Percentiles rank a stretch among this genome's conserved stretches.
Conservation (phyloP, 805 yeast species). For the Blastobotrys parvus region DNA sequence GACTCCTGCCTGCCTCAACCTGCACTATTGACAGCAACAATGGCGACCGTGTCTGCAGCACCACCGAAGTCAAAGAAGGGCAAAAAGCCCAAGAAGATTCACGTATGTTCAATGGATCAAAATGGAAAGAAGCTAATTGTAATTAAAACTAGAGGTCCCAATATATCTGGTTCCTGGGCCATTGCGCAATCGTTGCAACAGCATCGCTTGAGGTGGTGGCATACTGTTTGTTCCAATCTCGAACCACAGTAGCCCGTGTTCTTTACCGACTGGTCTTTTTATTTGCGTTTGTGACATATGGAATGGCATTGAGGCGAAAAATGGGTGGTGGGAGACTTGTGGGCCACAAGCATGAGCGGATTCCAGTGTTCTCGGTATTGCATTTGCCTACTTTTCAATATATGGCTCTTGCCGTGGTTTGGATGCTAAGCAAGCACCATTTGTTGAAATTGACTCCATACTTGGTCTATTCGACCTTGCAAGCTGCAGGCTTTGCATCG, state of each 20-base stretch:
- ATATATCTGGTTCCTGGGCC: conserved; percentile 7
- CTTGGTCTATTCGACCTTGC: conserved; percentile 65
- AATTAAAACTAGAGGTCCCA: not conserved
- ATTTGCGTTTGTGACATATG: conserved; percentile 18
- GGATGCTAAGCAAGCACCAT: conserved; percentile 53
- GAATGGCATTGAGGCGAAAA: conserved; percentile 28
- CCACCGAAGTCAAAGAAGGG: not conserved
- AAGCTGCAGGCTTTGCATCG: conserved; percentile 50
- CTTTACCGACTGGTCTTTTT: conserved; percentile 22
- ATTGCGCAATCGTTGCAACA: conserved; percentile 8
- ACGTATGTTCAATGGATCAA: not conserved
- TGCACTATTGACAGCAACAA: too few relatives aligned
- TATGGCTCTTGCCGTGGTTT: conserved; percentile 42
- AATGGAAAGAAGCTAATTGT: not conserved
- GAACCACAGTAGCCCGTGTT: conserved; percentile 16
- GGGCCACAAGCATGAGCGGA: conserved; percentile 20
- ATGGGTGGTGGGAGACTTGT: conserved; percentile 50
- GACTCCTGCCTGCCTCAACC: too few relatives aligned
- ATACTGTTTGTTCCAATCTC: conserved; percentile 19
- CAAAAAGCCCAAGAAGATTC: not conserved
- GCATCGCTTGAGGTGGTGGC: conserved; percentile 11
- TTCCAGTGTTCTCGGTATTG: conserved; percentile 43
- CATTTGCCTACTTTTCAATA: conserved; percentile 74
- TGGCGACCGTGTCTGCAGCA: not conserved
- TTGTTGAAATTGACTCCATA: conserved; percentile 63